Base-by-base conservation (phyloP, 805 yeast species). In the Cyberlindnera saturnus region DNA sequence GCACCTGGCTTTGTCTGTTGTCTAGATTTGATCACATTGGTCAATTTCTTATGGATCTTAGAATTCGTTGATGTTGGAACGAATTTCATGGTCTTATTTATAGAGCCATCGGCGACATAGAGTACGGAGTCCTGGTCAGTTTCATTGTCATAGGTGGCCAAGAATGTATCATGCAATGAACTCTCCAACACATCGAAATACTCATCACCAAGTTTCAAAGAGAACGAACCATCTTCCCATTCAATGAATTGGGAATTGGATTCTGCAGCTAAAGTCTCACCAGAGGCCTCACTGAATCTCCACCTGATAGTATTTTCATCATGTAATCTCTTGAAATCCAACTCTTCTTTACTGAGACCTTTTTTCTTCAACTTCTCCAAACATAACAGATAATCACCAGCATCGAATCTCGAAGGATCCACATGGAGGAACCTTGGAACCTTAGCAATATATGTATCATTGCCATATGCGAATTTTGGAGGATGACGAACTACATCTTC, bases 61-160 rank as follows among this genome's bases (percentile, higher is more conserved):
- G 97, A 87, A 36, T 77, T 74, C n/a, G 95, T 87, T 0, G 97
- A 88, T 0, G 96, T 81, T 15, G 99, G 99, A 40, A 89, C 77
- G 43, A 93, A 77, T 60, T 82, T 83, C 56, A 87, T 74, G 2
- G 79, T 63, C 54, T 84, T 80, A 38, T 70, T 73, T 43, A 93
- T 67, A 18, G 77, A 65, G n/a, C 82, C 73, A 40, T 85, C 80
- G 17, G 85, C 44, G 26, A 56, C 31, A 33, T 46, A 49, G 3
- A 54, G 18, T 4, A 33, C 28, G 0, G 57, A 40, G 4, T 45
- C 36, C 10, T 32, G 18, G 2, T 36, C 41, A 10, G 38, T 32
- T 6, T 32, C 32, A 5, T 4, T 23, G n/a, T 46, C 46, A 29
- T 88, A 77, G 26, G 77, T 74, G 2, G 86, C 81, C 39, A 93